These are phyloP conservation scores for Cytospora mali DNA, from an alignment of 2,329 filamentous ascomycete genomes.

Conservation along the genomic window DNA sequence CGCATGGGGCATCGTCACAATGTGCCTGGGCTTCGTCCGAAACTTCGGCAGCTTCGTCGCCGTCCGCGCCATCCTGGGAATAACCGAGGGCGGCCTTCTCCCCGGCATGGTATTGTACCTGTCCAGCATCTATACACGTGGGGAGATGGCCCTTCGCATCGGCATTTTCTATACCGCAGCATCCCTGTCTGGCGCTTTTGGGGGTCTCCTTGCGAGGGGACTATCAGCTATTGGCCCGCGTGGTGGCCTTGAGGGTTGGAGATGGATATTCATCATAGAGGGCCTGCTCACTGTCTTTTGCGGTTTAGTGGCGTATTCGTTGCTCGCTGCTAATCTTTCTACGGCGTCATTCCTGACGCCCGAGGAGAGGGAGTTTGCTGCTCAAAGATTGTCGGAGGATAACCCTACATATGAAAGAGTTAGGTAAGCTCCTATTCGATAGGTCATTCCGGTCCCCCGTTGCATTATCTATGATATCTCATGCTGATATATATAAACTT, in stretches of 20 bases:
- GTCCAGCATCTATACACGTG: conserved; percentile 61
- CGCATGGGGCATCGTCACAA: conserved; percentile 61
- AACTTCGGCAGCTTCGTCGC: conserved; percentile 60
- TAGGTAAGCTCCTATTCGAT: conserved; percentile 33
- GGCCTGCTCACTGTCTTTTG: conserved; percentile 58
- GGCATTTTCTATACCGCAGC: conserved; percentile 70
- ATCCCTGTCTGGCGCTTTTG: conserved; percentile 66
- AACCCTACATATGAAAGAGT: conserved; percentile 37
- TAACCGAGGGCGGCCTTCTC: conserved; percentile 66
- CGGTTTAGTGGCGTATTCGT: conserved; percentile 53
- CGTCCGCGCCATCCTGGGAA: conserved; percentile 62
- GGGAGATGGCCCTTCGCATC: conserved; percentile 64
- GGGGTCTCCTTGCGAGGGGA: conserved; percentile 63
- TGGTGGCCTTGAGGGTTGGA: conserved; percentile 58
- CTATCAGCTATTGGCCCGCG: conserved; percentile 60
- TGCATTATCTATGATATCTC: too few relatives aligned
- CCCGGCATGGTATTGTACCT: conserved; percentile 71
- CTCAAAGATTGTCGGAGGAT: conserved; percentile 47
- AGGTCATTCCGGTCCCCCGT: neutral
- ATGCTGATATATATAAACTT: conserved; percentile 4
- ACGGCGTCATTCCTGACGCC: conserved; percentile 56
- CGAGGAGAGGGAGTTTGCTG: conserved; percentile 54
- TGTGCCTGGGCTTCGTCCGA: conserved; percentile 58
- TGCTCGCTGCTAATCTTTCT: conserved; percentile 59
- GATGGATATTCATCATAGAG: conserved; percentile 66